Evolutionary conservation across 2,329 filamentous ascomycete genomes (phyloP).

Genomic region (Orbilia brochopaga): DNA sequence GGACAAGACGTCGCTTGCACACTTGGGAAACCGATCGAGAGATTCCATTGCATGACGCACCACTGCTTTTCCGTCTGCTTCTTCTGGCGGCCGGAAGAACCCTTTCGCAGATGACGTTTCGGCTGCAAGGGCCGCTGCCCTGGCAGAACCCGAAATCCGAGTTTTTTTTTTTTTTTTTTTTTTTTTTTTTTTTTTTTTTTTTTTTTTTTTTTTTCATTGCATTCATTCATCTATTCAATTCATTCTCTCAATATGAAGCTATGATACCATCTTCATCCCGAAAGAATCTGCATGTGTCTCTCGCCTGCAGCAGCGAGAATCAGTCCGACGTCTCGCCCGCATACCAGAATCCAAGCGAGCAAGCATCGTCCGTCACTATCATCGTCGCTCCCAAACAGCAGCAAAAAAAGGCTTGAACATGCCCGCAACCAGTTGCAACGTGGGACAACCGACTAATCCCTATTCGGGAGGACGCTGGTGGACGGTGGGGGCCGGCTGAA

Average conservation of each 20-base stretch:
- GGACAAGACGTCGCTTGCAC: no score
- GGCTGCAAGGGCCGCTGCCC: slow-evolving; percentile 1
- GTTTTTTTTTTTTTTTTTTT: no score
- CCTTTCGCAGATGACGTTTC: neutral
- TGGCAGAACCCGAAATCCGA: neutral
- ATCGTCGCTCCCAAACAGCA: slow-evolving; percentile 19
- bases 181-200: no score
- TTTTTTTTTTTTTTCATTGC: no score
- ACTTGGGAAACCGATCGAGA: no score
- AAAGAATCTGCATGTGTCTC: neutral
- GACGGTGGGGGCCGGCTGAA: slow-evolving; percentile 1
- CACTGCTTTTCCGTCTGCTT: neutral
- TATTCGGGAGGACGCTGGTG: slow-evolving; percentile 20
- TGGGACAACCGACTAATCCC: slow-evolving; percentile 39
- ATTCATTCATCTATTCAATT: no score
- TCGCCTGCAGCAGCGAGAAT: neutral
- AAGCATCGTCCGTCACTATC: neutral
- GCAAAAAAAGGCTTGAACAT: no score
- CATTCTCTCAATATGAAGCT: neutral
- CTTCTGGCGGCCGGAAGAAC: neutral
- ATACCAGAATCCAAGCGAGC: slow-evolving; percentile 12
- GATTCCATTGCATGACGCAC: no score
- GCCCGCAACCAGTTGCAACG: slow-evolving; percentile 41
- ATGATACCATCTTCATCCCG: neutral
- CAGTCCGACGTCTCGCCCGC: neutral